A percentile compares a stretch with the other conserved stretches of the same genome.
Conservation (phyloP, 495 filamentous ascomycete species). For the Aspergillus bertholletiae region DNA sequence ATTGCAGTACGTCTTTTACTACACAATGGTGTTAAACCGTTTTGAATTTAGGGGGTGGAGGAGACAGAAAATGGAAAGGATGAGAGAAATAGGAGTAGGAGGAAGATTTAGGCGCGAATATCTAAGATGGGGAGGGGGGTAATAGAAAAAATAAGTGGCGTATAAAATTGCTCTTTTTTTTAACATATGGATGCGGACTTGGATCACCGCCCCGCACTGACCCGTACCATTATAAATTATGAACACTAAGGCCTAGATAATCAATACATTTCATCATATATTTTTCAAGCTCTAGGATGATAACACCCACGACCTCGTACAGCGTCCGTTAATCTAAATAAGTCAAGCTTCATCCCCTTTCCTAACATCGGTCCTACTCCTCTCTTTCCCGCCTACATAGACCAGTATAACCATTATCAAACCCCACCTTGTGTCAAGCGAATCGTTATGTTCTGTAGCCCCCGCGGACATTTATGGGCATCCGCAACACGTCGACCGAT, state of each 20-base stretch:
- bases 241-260: neutral
- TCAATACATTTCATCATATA: neutral
- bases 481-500: neutral
- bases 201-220: neutral
- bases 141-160: neutral
- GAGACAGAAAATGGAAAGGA: neutral
- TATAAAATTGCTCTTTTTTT: no score
- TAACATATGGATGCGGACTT: no score
- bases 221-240: neutral
- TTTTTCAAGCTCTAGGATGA: neutral
- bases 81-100: neutral
- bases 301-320: neutral
- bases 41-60: neutral
- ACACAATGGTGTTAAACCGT: neutral
- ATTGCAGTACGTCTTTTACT: neutral
- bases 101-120: neutral
- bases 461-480: neutral
- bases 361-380: neutral
- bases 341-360: neutral
- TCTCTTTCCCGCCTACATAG: neutral
- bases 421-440: no score
- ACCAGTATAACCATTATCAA: no score
- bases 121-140: neutral
- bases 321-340: neutral
- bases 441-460: neutral